These are phyloP conservation scores for Curvularia eragrostidis DNA, from an alignment of 2,329 filamentous ascomycete species.

Conservation along the genomic window DNA sequence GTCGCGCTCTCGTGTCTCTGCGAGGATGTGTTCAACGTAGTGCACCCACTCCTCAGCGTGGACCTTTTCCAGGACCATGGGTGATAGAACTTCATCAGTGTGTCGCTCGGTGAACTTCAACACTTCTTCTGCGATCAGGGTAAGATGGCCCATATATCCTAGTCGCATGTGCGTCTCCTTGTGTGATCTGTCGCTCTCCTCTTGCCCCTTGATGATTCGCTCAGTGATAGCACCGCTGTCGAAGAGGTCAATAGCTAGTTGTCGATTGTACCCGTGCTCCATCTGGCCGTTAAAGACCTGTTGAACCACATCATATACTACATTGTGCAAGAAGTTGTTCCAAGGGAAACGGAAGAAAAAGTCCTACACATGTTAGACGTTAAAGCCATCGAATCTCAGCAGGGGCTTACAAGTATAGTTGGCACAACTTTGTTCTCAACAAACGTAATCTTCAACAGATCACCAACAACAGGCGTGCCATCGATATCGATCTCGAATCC, in stretches of 20 bases:
- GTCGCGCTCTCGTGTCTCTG: conserved; percentile 92
- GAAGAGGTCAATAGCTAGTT: conserved; percentile 89
- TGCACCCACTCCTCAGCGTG: conserved; percentile 90
- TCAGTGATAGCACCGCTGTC: conserved; percentile 88
- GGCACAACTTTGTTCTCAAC: conserved; percentile 94
- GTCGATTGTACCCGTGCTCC: conserved; percentile 92
- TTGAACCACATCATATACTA: conserved; percentile 98
- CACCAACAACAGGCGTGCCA: conserved; percentile 83
- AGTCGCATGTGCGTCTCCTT: conserved; percentile 84
- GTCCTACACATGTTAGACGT: conserved; percentile 62
- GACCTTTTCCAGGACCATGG: conserved; percentile 83
- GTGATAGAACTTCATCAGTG: conserved; percentile 84
- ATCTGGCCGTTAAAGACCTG: conserved; percentile 99
- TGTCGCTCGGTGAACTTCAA: conserved; percentile 98
- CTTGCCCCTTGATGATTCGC: conserved; percentile 90
- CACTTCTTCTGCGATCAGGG: conserved; percentile 95
- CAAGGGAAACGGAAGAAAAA: conserved; percentile 99
- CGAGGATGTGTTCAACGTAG: conserved; percentile 91
- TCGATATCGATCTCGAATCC: conserved; percentile 66
- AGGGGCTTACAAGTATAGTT: conserved; percentile 81
- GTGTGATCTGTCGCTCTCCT: conserved; percentile 84
- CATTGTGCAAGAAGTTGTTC: conserved; percentile 99
- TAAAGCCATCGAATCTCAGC: background rate
- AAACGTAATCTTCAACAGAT: conserved; percentile 94
- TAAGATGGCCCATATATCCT: conserved; percentile 98